Evolutionary conservation across 805 yeast genomes (phyloP).

Genomic region (Hanseniaspora taiwanica): DNA sequence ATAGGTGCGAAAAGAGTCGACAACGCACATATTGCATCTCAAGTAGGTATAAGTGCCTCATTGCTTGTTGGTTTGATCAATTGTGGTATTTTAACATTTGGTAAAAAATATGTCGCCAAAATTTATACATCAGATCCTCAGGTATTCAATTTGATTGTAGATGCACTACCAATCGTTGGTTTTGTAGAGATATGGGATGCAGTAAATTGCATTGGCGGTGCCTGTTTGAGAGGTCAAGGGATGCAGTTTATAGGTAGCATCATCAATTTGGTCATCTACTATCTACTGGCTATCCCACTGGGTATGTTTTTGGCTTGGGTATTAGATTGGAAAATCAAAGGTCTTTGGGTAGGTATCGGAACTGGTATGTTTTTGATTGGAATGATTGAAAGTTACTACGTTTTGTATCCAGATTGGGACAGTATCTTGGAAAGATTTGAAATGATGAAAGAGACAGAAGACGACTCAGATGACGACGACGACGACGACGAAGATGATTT

Average conservation of each 20-base stretch:
- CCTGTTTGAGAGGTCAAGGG: conserved; percentile 78
- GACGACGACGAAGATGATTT: conserved; percentile 17
- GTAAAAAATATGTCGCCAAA: conserved; percentile 37
- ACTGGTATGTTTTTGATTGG: conserved; percentile 41
- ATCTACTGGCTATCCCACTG: conserved; percentile 61
- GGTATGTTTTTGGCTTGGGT: conserved; percentile 44
- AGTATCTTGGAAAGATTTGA: conserved; percentile 33
- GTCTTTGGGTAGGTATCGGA: conserved; percentile 72
- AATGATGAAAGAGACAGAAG: conserved; percentile 24
- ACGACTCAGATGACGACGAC: conserved; percentile 18
- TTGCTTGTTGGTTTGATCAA: conserved; percentile 36
- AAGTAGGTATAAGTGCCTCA: conserved; percentile 32
- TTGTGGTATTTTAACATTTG: conserved; percentile 34
- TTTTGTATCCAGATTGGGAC: conserved; percentile 42
- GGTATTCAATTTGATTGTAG: conserved; percentile 38
- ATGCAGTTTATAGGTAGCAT: conserved; percentile 67
- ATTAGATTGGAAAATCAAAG: conserved; percentile 35
- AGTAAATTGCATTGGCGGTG: conserved; percentile 61
- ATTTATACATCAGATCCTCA: conserved; percentile 49
- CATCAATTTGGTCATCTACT: conserved; percentile 55
- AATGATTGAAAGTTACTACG: conserved; percentile 33
- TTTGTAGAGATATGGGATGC: conserved; percentile 60
- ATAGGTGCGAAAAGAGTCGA: conserved; percentile 44
- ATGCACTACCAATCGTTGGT: conserved; percentile 48
- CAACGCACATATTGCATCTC: conserved; percentile 33